Evolutionary conservation across 2,329 filamentous ascomycete genomes (phyloP).

Genomic region (Alternaria sp.): DNA sequence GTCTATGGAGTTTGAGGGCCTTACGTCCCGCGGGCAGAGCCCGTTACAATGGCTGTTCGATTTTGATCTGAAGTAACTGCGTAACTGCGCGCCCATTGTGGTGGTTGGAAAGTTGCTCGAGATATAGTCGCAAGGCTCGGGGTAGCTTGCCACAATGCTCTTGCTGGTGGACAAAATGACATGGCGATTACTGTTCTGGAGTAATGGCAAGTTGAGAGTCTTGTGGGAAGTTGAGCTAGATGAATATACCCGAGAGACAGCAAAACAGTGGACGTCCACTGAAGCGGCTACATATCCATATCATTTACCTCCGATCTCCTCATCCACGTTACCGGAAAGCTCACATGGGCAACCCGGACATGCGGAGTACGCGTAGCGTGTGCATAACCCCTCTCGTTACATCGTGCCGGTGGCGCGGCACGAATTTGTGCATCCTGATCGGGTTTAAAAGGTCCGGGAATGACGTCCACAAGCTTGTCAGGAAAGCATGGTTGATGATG

Average conservation of each 20-base stretch:
- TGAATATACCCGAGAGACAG: not conserved
- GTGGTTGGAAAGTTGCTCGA: constrained; percentile 24
- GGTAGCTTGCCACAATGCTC: constrained; percentile 33
- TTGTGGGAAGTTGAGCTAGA: not conserved
- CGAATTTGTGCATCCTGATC: constrained; percentile 17
- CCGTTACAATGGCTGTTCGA: constrained; percentile 52
- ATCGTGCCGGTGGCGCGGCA: constrained; percentile 13
- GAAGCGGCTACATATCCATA: constrained; percentile 14
- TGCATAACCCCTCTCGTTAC: constrained; percentile 39
- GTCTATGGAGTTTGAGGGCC: not conserved
- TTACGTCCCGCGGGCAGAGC: constrained; percentile 52
- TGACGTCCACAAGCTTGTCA: constrained; percentile 16
- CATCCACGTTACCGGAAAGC: constrained; percentile 12
- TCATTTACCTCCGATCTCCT: constrained; percentile 20
- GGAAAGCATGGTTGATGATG: not conserved
- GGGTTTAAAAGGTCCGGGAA: constrained; percentile 24
- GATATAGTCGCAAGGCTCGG: constrained; percentile 22
- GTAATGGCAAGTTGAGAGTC: not conserved
- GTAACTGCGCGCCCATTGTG: constrained; percentile 39
- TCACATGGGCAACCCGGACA: constrained; percentile 27
- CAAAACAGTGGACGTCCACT: not conserved
- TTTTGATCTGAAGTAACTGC: constrained; percentile 30
- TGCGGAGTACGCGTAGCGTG: constrained; percentile 38
- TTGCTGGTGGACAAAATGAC: constrained; percentile 34
- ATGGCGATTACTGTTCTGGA: constrained; percentile 20